These are phyloP conservation scores for Gossypium sturtianum DNA, from an alignment of 345 rosid species.

Conservation along the genomic window DNA sequence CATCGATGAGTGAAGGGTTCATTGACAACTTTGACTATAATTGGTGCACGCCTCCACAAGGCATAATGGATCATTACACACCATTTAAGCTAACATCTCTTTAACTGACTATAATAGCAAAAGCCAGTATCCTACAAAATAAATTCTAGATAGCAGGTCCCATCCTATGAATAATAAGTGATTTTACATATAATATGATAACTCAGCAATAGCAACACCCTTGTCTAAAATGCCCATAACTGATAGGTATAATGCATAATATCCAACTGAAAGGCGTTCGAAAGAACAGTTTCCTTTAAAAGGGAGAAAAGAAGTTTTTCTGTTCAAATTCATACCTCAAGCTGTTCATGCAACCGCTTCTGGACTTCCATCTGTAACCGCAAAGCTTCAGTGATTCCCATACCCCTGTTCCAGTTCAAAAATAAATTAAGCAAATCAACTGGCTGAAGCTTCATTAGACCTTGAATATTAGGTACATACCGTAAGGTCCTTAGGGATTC, in stretches of 20 bases:
- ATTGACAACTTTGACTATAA: not conserved
- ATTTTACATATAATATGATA: not conserved
- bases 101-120: not conserved
- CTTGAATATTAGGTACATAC: not conserved
- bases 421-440: not conserved
- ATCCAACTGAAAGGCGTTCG: not conserved
- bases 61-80: not conserved
- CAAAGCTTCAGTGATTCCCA: conserved; percentile 75
- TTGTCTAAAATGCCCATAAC: not conserved
- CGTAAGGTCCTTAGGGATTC: not conserved
- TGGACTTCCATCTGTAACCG: conserved; percentile 90
- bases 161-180: not conserved
- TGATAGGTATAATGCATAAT: not conserved
- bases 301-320: not conserved
- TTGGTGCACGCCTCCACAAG: not conserved
- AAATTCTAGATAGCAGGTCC: not conserved
- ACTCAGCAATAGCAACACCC: not conserved
- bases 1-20: not conserved
- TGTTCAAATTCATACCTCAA: conserved; percentile 54
- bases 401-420: conserved; percentile 45
- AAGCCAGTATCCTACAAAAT: not conserved
- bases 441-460: conserved; percentile 1
- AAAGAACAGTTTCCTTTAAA: not conserved
- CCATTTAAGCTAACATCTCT: not conserved
- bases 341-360: conserved; percentile 87